These are phyloP conservation scores for Trichoderma lentiforme DNA, from an alignment of 2,329 filamentous ascomycete genomes.

Conservation along the genomic window DNA sequence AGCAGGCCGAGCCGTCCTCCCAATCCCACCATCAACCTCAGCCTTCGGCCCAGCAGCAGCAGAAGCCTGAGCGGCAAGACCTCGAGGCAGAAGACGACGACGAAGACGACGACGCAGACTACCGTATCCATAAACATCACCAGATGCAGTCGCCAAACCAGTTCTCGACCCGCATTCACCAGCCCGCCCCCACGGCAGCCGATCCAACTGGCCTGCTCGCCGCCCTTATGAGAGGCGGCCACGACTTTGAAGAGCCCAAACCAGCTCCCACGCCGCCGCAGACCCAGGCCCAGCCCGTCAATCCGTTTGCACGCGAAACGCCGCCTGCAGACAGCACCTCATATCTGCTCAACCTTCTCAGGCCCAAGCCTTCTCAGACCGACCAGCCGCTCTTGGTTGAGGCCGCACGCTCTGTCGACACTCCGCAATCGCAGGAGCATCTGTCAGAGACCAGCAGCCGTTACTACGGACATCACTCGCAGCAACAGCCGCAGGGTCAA, in stretches of 20 bases:
- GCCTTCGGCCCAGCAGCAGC: slow-evolving; percentile 22
- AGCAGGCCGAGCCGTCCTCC: slow-evolving; percentile 10
- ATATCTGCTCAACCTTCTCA: slow-evolving; percentile 79
- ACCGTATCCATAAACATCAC: slow-evolving; percentile 22
- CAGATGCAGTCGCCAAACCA: slow-evolving; percentile 24
- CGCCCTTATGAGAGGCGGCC: slow-evolving; percentile 57
- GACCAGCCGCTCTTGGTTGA: slow-evolving; percentile 46
- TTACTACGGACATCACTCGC: slow-evolving; percentile 30
- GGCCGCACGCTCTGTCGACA: slow-evolving; percentile 41
- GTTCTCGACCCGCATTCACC: slow-evolving; percentile 47
- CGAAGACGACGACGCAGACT: slow-evolving; percentile 5
- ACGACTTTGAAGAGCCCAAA: slow-evolving; percentile 46
- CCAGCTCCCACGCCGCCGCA: slow-evolving; percentile 22
- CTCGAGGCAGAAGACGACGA: slow-evolving; percentile 10
- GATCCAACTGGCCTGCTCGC: slow-evolving; percentile 58
- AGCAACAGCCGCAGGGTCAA: slow-evolving; percentile 21
- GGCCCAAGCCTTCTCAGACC: slow-evolving; percentile 64
- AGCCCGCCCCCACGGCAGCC: slow-evolving; percentile 53
- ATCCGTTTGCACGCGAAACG: slow-evolving; percentile 46
- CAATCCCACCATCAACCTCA: background rate
- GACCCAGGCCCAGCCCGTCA: slow-evolving; percentile 28
- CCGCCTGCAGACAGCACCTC: slow-evolving; percentile 72
- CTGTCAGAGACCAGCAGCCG: slow-evolving; percentile 29
- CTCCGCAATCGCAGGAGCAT: slow-evolving; percentile 42
- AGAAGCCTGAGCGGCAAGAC: slow-evolving; percentile 2